Percentiles rank a stretch among this genome's conserved stretches.
Evolutionary conservation across 2,329 filamentous ascomycete species (phyloP).

Genomic region (Sporothrix phasma): DNA sequence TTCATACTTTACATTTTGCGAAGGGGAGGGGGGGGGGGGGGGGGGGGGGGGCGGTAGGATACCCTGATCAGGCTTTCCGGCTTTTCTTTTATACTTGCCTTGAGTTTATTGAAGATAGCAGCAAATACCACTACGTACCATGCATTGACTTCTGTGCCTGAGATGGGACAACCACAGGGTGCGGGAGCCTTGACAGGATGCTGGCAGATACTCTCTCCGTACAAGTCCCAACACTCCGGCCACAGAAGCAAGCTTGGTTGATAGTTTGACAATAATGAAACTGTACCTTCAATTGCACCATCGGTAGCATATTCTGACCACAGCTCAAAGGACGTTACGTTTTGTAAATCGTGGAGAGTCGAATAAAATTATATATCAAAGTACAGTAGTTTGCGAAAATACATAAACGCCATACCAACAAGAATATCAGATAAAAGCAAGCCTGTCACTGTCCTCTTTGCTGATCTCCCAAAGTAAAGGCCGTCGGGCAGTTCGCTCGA

Average conservation of each 20-base stretch:
- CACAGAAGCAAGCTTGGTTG: too few relatives aligned
- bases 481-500: too few relatives aligned
- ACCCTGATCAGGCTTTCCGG: conserved; percentile 4
- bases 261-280: too few relatives aligned
- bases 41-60: background rate
- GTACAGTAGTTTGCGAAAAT: background rate
- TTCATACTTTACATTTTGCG: background rate
- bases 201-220: too few relatives aligned
- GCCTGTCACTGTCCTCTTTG: background rate
- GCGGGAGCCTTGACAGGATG: too few relatives aligned
- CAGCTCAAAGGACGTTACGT: background rate
- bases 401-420: background rate
- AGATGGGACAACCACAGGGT: too few relatives aligned
- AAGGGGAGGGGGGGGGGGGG: too few relatives aligned
- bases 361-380: background rate
- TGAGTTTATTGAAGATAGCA: background rate
- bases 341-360: conserved; percentile 1
- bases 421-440: background rate
- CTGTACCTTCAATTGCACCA: too few relatives aligned
- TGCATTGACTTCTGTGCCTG: background rate
- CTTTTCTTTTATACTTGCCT: background rate
- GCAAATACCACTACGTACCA: background rate
- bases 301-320: too few relatives aligned
- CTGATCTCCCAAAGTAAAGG: too few relatives aligned
- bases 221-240: too few relatives aligned